Evolutionary conservation across 331 rosid genomes (phyloP), one percentile per base, ranked within the genome.

Genomic region (Quercus lobata): DNA sequence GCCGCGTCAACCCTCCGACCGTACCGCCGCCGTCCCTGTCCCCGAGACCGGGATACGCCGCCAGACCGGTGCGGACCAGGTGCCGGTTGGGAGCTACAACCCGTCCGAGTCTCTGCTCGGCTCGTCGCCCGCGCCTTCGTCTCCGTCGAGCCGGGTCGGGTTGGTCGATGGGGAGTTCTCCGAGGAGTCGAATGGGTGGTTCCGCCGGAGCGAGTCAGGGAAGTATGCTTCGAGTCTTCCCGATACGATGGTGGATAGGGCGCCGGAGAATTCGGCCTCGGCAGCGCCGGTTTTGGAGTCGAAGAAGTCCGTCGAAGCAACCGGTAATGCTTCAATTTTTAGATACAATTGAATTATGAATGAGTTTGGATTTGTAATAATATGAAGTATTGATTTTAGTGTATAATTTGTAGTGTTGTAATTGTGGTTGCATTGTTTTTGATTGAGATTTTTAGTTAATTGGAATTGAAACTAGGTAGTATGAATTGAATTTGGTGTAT

Each of bases 1-100:
- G 12, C 90, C 93, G 35, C 89, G 93, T 24, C 94, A 82, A 34
- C 89, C 62, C 7, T 74, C 94, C n/a, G 98, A 91, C 61, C 89
- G 94, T n/a, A 86, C 93, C 25, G 91, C 96, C 14, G 88, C 95
- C 30, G 73, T 92, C 0, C 96, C 97, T 0, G 93, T 89, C 15
- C 96, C 96, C 2, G 94, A 86, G 6, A 75, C 97, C 1, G 81
- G 83, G 5, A 44, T 68, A 27, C 76, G 90, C 55, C 86, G 85
- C 19, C 61, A 63, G 58, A 68, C 16, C 2, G 66, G 89, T 35
- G 85, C 75, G 9, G 94, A 92, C 29, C 79, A 65, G 2, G 60
- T 92, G 8, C 80, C 79, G 1, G 72, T 90, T 5, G 97, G 94
- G 53, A 92, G 96, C 84, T 88, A 87, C 76, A 87, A 90, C 41